Evolutionary conservation across 371 early-diverging fungal genomes (phyloP), one percentile per base, ranked within the genome.

Genomic region (Capillidium heterosporum): DNA sequence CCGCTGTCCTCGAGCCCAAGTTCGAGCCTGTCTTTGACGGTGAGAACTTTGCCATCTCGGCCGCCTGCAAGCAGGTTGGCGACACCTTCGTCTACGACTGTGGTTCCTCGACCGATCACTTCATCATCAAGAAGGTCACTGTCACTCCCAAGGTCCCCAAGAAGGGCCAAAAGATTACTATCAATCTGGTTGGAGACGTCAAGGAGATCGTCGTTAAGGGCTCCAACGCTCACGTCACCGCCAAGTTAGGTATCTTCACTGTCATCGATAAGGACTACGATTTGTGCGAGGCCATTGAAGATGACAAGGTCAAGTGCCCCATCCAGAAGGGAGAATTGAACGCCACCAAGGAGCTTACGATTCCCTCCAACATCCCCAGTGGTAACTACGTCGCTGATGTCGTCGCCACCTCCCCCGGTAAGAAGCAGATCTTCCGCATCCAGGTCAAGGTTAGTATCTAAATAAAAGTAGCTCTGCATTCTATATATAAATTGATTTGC

Each of bases 361-460:
- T 51, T 51, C 31, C 52, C 39, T 15, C n/a, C 19, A 35, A 19
- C 40, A 39, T 51, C 35, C 52, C 52, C 35, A 10, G 21, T 4
- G 52, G 52, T 39, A 31, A 51, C 40, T 51, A 51, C 52, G n/a
- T 21, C 15, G 26, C 28, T 19, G 52, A 51, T 35, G 35, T 19
- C 19, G 21, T 32, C 21, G 52, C 39, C n/a, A 51, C 52, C 35
- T 32, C 52, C 23, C 31, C 15, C 3, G 23, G 11, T 35, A 51
- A 32, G 19, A 51, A 51, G 35, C 31, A 29, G 1, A 35, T 51
- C 19, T 51, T 32, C 17, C 15, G 26, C 11, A 13, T 51, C 39
- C 23, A 48, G 13, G 27, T 48, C 28, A 48, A 48, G n/a, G 2
- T 48, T 8, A 11, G 13, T 11, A 11, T 48, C 27, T 27, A 27